phyloP scores from a whole-genome alignment of 805 yeast genomes.

The Debaryomyces castellii region DNA sequence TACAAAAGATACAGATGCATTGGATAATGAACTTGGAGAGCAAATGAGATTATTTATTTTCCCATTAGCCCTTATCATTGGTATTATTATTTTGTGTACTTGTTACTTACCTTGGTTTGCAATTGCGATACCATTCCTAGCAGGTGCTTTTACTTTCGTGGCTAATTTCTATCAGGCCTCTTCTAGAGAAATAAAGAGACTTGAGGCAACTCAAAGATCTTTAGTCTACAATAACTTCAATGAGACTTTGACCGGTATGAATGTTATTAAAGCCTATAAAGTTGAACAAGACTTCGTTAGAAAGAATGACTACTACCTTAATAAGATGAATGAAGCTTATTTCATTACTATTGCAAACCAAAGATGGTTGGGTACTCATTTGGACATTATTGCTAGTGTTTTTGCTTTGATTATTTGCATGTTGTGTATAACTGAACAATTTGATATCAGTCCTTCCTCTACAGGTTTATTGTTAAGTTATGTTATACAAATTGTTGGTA shows the following conservation, averaged over 20 bases:
- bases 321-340: slow-evolving; percentile 54
- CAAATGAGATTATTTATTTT: slow-evolving; percentile 40
- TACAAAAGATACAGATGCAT: slow-evolving; percentile 46
- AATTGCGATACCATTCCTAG: slow-evolving; percentile 53
- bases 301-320: slow-evolving; percentile 43
- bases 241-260: slow-evolving; percentile 49
- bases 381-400: slow-evolving; percentile 47
- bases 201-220: slow-evolving; percentile 49
- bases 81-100: slow-evolving; percentile 44
- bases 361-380: slow-evolving; percentile 61
- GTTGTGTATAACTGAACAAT: slow-evolving; percentile 59
- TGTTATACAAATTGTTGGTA: slow-evolving; percentile 57
- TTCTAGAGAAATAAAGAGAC: slow-evolving; percentile 47
- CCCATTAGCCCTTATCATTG: slow-evolving; percentile 40
- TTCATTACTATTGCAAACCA: slow-evolving; percentile 52
- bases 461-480: slow-evolving; percentile 63
- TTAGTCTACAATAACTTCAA: slow-evolving; percentile 49
- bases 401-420: slow-evolving; percentile 55
- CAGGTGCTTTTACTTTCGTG: slow-evolving; percentile 34
- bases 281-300: slow-evolving; percentile 31
- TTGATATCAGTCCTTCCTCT: slow-evolving; percentile 55
- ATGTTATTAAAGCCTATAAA: slow-evolving; percentile 45
- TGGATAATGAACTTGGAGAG: slow-evolving; percentile 45
- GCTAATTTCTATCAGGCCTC: slow-evolving; percentile 49
- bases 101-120: slow-evolving; percentile 56